Evolutionary conservation across 805 yeast genomes (phyloP).

Genomic region (Candida andamanensis): DNA sequence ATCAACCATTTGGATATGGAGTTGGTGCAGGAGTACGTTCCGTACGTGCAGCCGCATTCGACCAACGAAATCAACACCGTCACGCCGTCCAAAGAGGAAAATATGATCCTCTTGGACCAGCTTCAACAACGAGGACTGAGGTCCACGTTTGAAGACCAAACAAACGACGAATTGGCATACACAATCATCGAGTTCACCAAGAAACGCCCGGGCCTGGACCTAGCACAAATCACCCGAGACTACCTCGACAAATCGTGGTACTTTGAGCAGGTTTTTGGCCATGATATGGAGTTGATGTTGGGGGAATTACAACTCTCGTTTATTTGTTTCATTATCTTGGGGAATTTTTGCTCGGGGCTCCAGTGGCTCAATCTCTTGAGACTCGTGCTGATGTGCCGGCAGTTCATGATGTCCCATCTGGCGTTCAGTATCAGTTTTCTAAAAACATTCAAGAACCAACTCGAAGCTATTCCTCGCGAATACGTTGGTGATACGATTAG

Average conservation of each 20-base stretch:
- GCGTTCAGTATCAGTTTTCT: slow-evolving; percentile 28
- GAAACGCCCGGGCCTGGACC: slow-evolving; percentile 19
- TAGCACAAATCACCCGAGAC: slow-evolving; percentile 43
- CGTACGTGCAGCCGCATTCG: slow-evolving; percentile 1
- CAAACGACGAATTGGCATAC: slow-evolving; percentile 33
- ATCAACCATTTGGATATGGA: slow-evolving; percentile 17
- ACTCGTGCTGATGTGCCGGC: slow-evolving; percentile 29
- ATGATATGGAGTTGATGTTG: slow-evolving; percentile 25
- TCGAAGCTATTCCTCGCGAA: slow-evolving; percentile 38
- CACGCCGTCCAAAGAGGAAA: slow-evolving; percentile 48
- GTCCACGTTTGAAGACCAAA: slow-evolving; percentile 10
- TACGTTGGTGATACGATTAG: slow-evolving; percentile 22
- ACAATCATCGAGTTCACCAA: slow-evolving; percentile 38
- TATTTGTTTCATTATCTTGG: slow-evolving; percentile 45
- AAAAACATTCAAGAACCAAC: slow-evolving; percentile 27
- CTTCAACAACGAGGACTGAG: slow-evolving; percentile 17
- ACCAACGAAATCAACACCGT: slow-evolving; percentile 35
- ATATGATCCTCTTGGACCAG: slow-evolving; percentile 33
- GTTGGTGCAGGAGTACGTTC: slow-evolving; percentile 18
- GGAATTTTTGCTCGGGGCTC: slow-evolving; percentile 56
- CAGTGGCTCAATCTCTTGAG: slow-evolving; percentile 58
- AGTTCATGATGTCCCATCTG: slow-evolving; percentile 17
- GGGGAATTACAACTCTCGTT: slow-evolving; percentile 55
- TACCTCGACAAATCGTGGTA: slow-evolving; percentile 62
- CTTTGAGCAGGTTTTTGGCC: slow-evolving; percentile 33